Conservation (phyloP, 2,329 filamentous ascomycete genomes). For the Blastomyces gilchristii region DNA sequence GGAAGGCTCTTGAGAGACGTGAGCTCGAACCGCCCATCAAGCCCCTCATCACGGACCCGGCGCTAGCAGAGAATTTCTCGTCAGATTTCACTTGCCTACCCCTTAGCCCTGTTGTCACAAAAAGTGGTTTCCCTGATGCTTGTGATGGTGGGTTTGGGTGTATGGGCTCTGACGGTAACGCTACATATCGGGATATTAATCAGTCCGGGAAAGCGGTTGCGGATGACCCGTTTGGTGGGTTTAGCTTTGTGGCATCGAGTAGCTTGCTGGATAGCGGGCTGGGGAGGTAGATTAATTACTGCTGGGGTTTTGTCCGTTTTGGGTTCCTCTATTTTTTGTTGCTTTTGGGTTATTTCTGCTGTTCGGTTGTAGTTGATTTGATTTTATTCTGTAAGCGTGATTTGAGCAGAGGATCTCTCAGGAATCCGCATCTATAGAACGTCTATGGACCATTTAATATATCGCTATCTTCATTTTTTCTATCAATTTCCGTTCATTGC, state of each 20-base stretch:
- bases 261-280: constrained; percentile 36
- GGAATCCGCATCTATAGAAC: neutral
- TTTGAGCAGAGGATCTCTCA: neutral
- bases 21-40: constrained; percentile 82
- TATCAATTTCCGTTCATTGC: neutral
- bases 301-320: neutral
- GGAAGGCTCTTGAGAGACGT: constrained; percentile 71
- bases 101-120: constrained; percentile 57
- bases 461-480: too few species aligned
- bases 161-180: neutral
- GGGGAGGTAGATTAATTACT: constrained; percentile 11
- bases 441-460: neutral
- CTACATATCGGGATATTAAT: neutral
- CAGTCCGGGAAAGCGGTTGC: neutral
- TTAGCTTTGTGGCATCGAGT: constrained; percentile 40
- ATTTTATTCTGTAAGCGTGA: neutral
- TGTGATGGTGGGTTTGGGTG: constrained; percentile 12
- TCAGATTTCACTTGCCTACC: constrained; percentile 81
- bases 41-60: constrained; percentile 88
- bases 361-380: neutral
- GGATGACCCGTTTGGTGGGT: constrained; percentile 38
- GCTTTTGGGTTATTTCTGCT: neutral
- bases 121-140: constrained; percentile 22
- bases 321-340: neutral
- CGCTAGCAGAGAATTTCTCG: constrained; percentile 92